Evolutionary conservation across 2,329 filamentous ascomycete genomes (phyloP), one percentile per base, ranked within the genome.

Genomic region (Penicillium sp.): DNA sequence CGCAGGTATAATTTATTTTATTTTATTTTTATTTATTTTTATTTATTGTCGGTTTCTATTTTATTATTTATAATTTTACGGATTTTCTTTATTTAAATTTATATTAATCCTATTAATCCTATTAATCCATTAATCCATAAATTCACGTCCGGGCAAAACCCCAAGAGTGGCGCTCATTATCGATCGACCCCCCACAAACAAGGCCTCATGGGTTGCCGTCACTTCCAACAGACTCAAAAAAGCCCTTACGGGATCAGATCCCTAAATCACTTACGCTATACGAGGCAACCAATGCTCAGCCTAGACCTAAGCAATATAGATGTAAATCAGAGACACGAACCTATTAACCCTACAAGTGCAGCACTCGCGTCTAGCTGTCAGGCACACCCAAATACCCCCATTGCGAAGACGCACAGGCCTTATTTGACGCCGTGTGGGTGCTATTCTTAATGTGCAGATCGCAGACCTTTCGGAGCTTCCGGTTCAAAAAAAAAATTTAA

Each of bases 401-500:
- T 33, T 48, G 4, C 21, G 23, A 37, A 37, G 21, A 31, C 50
- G 63, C 63, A 60, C 59, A 59, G 56, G 59, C 57, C 57, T 57
- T 50, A 50, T 48, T 58, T 64, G 42, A 57, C 41, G 50, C 40
- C 29, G 50, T 64, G 63, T 64, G 62, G 58, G 58, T 62, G 62
- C 62, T 63, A 63, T 65, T 66, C 57, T 58, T 58, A 58, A 60
- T 41, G 25, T 49, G 63, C 60, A 58, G 62, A 65, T 66, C 61
- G 55, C 48, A 61, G 50, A 51, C 17, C 58, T 62, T 23, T 65
- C 63, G 62, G 62, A 47, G 58, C 33, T 57, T 54, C 62, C 59
- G 57, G 41, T 29, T 23, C 15, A 33, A 33, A 33, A 33, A 33
- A 1, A 21, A 12, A n/a, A n/a, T n/a, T n/a, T 21, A 48, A 7